Conservation (phyloP, 1,284 basidiomycete genomes). For the Exobasidium rhododendri region DNA sequence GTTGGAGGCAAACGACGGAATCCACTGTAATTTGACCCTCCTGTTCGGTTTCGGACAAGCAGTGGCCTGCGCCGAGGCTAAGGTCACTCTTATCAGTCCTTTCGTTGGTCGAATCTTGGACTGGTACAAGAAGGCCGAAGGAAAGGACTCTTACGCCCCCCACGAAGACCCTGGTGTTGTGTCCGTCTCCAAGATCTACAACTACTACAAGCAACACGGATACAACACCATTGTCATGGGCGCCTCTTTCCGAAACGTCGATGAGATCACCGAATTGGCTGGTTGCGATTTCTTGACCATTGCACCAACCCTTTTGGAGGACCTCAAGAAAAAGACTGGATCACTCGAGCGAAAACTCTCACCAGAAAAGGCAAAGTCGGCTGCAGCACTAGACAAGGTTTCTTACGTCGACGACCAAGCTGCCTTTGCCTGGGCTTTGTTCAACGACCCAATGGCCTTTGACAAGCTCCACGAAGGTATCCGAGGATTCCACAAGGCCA, state of each 20-base stretch:
- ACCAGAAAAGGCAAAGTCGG: conserved; percentile 64
- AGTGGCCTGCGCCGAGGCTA: conserved; percentile 96
- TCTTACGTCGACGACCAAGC: conserved; percentile 86
- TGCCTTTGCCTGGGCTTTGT: conserved; percentile 88
- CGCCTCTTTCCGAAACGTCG: conserved; percentile 82
- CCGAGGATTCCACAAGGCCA: conserved; percentile 81
- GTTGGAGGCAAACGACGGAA: conserved; percentile 79
- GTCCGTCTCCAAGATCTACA: conserved; percentile 91
- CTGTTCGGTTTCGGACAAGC: conserved; percentile 98
- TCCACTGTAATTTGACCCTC: conserved; percentile 98
- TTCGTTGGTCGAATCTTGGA: conserved; percentile 79
- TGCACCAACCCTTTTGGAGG: conserved; percentile 81
- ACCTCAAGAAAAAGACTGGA: conserved; percentile 77
- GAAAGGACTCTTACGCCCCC: conserved; percentile 44
- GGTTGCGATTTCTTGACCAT: conserved; percentile 95
- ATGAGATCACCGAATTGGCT: conserved; percentile 90
- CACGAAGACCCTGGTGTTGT: conserved; percentile 88
- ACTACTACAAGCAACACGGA: conserved; percentile 95
- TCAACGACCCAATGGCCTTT: conserved; percentile 59
- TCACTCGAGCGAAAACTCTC: conserved; percentile 82
- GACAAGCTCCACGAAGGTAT: conserved; percentile 80
- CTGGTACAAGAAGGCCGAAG: conserved; percentile 52
- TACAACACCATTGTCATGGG: conserved; percentile 99
- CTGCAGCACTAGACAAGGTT: conserved; percentile 72
- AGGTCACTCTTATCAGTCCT: conserved; percentile 95